phyloP scores from a whole-genome alignment of 352 stramenopile genomes.

The Pythium utonaiense region DNA sequence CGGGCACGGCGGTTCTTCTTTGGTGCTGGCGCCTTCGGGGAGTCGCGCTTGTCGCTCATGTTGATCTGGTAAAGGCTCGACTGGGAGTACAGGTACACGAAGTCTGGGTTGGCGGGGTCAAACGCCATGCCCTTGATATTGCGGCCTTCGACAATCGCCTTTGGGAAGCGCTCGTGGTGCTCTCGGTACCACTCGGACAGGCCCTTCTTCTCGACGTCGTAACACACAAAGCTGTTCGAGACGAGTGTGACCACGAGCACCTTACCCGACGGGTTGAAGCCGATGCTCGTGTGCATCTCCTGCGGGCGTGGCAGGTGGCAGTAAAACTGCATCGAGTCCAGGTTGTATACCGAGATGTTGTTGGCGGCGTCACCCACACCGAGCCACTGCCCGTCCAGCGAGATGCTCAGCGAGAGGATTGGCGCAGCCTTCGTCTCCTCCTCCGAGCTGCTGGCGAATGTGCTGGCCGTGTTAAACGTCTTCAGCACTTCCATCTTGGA shows the following conservation, averaged over 20 bases:
- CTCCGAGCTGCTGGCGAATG: constrained; percentile 12
- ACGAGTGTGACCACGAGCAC: constrained; percentile 77
- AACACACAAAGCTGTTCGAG: constrained; percentile 83
- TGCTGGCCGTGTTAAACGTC: constrained; percentile 51
- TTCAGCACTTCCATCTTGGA: constrained; percentile 72
- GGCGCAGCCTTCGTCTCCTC: constrained; percentile 27
- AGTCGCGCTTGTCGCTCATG: constrained; percentile 37
- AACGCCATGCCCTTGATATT: constrained; percentile 82
- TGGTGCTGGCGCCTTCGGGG: constrained; percentile 15
- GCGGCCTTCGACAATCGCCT: constrained; percentile 65
- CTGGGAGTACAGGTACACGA: constrained; percentile 79
- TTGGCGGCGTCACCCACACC: constrained; percentile 62
- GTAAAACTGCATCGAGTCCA: constrained; percentile 86
- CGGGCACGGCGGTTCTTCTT: constrained; percentile 40
- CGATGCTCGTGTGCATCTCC: constrained; percentile 78
- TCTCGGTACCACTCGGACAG: constrained; percentile 71
- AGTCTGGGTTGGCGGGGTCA: constrained; percentile 68
- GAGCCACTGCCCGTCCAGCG: constrained; percentile 79
- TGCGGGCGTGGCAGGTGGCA: constrained; percentile 53
- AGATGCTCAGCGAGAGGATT: constrained; percentile 71
- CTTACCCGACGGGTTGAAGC: constrained; percentile 72
- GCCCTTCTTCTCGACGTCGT: constrained; percentile 79
- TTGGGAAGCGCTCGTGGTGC: constrained; percentile 67
- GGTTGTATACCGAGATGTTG: constrained; percentile 76
- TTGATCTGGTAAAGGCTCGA: constrained; percentile 82